Base-by-base conservation (phyloP, 148 eudicot genomes). In the Cornus controversa region DNA sequence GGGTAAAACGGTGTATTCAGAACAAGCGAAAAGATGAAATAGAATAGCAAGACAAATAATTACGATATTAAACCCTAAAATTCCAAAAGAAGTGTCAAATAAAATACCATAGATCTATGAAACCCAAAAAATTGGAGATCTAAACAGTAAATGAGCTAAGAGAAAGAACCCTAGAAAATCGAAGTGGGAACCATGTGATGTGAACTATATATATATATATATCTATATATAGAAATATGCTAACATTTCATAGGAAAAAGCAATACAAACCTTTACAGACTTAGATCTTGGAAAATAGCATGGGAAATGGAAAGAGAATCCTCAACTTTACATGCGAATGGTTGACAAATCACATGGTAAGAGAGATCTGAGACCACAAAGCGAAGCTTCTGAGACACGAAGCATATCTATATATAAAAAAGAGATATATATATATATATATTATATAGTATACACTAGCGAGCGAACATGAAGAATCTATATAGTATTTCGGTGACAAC, bases 81-180 rank as follows among this genome's bases (percentile, higher is more conserved):
- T 24, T 66, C 67, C 72, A 47, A 10, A 42, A 64, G 15, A 31
- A 60, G 6, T 18, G n/a, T 87, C 84, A 50, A 13, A 37, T 16
- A 42, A 45, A 5, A 25, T 22, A 45, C 22, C 15, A 23, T 8
- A 57, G 20, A 57, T 22, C 73, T 2, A 47, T 50, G 27, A 71
- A 53, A 72, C 23, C 64, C 74, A 47, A 71, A 29, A 53, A 18
- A 26, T 5, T 24, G 58, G 31, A 72, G 75, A 54, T 54, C 66
- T 23, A 15, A 29, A 15, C 29, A 15, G 75, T 29, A 34, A 54
- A 29, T 10, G 20, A 54, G 24, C 40, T 9, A 68, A 18, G 13
- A 14, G 28, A 40, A 3, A 31, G 11, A 8, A 54, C 22, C 66
- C 66, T 67, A 2, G 23, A 10, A 63, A 60, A 60, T 24, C 20